Base-by-base conservation (phyloP, 2,329 filamentous ascomycete species). In the Beauveria rudraprayagi region DNA sequence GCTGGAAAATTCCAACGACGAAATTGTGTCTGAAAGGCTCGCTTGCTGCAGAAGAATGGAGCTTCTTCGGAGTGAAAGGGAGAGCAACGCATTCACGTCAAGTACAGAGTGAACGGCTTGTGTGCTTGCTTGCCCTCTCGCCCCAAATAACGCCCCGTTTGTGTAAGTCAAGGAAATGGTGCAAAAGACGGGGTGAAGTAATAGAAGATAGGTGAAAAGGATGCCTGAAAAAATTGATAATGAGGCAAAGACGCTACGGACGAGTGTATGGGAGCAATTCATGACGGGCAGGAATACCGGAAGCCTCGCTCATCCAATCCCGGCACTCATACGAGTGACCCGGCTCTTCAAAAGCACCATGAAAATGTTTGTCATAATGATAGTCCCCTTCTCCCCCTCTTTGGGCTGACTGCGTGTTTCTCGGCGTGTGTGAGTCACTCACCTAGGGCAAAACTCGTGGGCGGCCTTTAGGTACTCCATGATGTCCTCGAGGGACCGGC, bases 1-100 rank as follows among this genome's bases (percentile, higher is more conserved):
- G 81, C 83, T 16, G 90, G 89, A 66, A 94, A 93, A 8, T 84
- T 82, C 91, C 91, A 94, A 70, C 84, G 80, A 69, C 86, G 88
- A 73, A 92, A 90, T 66, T 91, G 88, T 3, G 81, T 85, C 72
- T 91, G 89, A 64, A 88, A 91, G 48, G 87, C 86, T 63, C 89
- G 86, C 77, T 90, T 91, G 72, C 89, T 90, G 73, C 60, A 48
- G 63, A 51, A 54, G 48, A 60, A 60, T 26, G 57, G 57, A 60
- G 48, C 57, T 43, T 54, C 41, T 54, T 40, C 48, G 28, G 50
- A 60, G 43, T 55, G 50, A 53, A 58, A 52, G 28, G 47, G 55
- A 24, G 30, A 8, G 24, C 40, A 50, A 44, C 34, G 41, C 44
- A 56, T 62, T 52, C 56, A 52, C 55, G 51, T n/a, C 1, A 22